phyloP scores from a whole-genome alignment of 495 filamentous ascomycete species.

The Monascus purpureus region DNA sequence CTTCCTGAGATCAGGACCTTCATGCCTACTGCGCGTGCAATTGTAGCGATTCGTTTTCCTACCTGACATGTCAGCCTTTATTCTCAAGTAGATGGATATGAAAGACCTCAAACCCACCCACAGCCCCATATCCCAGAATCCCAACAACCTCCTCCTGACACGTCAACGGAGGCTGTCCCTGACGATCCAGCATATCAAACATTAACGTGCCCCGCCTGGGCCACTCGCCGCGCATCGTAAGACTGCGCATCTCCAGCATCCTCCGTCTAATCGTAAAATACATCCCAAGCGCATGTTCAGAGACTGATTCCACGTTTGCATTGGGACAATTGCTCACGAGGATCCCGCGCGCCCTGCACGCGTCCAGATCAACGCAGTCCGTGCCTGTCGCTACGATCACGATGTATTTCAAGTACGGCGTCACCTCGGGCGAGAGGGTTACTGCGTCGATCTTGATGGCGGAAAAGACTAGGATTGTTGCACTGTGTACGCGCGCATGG shows the following conservation, averaged over 20 bases:
- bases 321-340: slow-evolving; percentile 33
- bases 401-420: slow-evolving; percentile 31
- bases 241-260: slow-evolving; percentile 24
- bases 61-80: slow-evolving; percentile 3
- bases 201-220: slow-evolving; percentile 7
- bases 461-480: slow-evolving; percentile 34
- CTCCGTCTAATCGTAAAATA: slow-evolving; percentile 39
- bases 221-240: slow-evolving; percentile 19
- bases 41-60: slow-evolving; percentile 15
- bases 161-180: slow-evolving; percentile 11
- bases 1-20: slow-evolving; percentile 22
- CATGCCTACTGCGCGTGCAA: slow-evolving; percentile 17
- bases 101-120: slow-evolving; percentile 9
- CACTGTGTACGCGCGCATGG: slow-evolving; percentile 27
- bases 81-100: background rate
- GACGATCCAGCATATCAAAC: slow-evolving; percentile 8
- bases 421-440: slow-evolving; percentile 17
- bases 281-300: slow-evolving; percentile 38
- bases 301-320: slow-evolving; percentile 37
- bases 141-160: slow-evolving; percentile 19
- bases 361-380: slow-evolving; percentile 37
- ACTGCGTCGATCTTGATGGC: slow-evolving; percentile 23
- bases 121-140: slow-evolving; percentile 18
- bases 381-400: slow-evolving; percentile 40
- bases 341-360: slow-evolving; percentile 33